Conservation (phyloP, 2,329 filamentous ascomycete species). For the Fusarium multiceps region DNA sequence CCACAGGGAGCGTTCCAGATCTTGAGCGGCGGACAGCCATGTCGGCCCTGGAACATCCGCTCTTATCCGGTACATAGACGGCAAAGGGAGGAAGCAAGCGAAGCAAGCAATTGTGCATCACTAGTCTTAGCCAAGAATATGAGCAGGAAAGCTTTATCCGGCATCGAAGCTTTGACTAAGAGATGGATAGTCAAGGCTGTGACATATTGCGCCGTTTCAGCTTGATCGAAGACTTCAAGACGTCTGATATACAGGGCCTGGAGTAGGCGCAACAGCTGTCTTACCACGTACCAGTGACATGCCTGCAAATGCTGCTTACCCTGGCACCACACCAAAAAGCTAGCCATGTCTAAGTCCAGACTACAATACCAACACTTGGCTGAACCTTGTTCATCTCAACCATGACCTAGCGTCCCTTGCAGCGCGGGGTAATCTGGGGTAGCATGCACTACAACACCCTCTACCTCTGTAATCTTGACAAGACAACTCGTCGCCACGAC, state of each 20-base stretch:
- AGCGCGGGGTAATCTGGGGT: conserved; percentile 33
- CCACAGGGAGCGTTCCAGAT: background rate
- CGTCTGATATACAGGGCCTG: background rate
- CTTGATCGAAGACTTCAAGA: background rate
- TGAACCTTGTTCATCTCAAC: conserved; percentile 14
- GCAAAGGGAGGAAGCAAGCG: background rate
- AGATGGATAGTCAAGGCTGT: background rate
- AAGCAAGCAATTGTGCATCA: background rate
- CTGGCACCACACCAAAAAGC: background rate
- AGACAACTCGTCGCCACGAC: background rate
- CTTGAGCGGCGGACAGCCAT: background rate
- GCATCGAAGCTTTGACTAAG: background rate
- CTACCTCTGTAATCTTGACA: background rate
- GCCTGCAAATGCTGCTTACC: background rate
- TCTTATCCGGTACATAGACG: background rate
- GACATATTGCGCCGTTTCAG: background rate
- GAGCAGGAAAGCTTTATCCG: background rate
- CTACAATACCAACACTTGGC: background rate
- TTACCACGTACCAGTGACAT: background rate
- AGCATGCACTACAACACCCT: background rate
- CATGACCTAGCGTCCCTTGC: background rate
- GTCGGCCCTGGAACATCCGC: conserved; percentile 13
- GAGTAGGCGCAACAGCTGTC: background rate
- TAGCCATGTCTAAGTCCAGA: background rate
- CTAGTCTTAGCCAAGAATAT: background rate